These are phyloP conservation scores for Citeromyces matritensis DNA, from an alignment of 805 yeast genomes.

Conservation along the genomic window DNA sequence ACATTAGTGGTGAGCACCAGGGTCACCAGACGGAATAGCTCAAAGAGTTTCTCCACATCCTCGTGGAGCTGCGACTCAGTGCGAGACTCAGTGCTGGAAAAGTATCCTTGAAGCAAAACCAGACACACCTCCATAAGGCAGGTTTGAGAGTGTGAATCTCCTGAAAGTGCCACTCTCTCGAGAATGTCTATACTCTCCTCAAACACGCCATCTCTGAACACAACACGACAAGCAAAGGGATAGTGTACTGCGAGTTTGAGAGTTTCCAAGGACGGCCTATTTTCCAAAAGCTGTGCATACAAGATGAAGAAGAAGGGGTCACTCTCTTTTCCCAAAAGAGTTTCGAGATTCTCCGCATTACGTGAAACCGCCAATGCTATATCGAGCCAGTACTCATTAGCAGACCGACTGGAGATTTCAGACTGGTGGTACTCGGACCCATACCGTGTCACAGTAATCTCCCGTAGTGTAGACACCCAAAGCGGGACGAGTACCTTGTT, in stretches of 20 bases:
- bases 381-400: constrained; percentile 54
- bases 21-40: constrained; percentile 56
- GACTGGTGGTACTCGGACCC: constrained; percentile 20
- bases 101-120: constrained; percentile 26
- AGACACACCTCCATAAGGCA: constrained; percentile 31
- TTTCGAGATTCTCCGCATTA: constrained; percentile 36
- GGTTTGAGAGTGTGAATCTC: constrained; percentile 27
- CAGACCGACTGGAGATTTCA: constrained; percentile 26
- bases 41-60: constrained; percentile 71
- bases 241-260: background rate
- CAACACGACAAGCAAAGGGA: constrained; percentile 33
- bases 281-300: constrained; percentile 74
- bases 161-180: constrained; percentile 54
- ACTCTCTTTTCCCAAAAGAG: constrained; percentile 39
- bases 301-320: constrained; percentile 62
- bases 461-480: constrained; percentile 69
- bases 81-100: constrained; percentile 8
- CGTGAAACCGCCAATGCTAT: constrained; percentile 68
- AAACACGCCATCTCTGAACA: constrained; percentile 56
- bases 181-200: constrained; percentile 64
- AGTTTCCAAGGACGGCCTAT: constrained; percentile 13
- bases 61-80: constrained; percentile 25
- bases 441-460: constrained; percentile 55
- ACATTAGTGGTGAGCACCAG: constrained; percentile 42
- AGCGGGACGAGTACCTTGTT: constrained; percentile 48